Percentiles rank a stretch among this genome's conserved stretches.
Evolutionary conservation across 768 basidiomycete species (phyloP).

Genomic region (Suillus sp.): DNA sequence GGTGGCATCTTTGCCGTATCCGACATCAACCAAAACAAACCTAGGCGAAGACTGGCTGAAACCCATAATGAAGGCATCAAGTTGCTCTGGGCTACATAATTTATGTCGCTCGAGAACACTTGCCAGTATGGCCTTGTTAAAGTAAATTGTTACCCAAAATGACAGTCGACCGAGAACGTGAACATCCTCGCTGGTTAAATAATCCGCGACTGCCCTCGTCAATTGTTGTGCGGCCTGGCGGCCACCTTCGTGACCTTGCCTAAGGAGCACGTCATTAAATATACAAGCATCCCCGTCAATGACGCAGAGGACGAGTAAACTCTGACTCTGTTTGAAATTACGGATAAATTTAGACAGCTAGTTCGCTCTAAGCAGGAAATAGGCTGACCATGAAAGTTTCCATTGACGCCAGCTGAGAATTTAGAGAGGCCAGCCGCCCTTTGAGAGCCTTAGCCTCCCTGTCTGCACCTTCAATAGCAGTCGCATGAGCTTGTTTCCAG

Average conservation of each 20-base stretch:
- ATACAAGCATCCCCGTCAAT: conserved; percentile 73
- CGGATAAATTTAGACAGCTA: neutral
- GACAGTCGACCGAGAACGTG: conserved; percentile 65
- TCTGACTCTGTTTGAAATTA: conserved; percentile 48
- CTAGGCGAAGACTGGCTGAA: conserved; percentile 76
- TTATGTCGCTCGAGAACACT: conserved; percentile 52
- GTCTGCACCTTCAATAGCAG: conserved; percentile 61
- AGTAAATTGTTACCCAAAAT: conserved; percentile 76
- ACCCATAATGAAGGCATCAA: conserved; percentile 69
- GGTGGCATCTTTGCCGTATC: conserved; percentile 58
- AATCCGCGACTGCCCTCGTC: conserved; percentile 68
- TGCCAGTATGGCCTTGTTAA: conserved; percentile 60
- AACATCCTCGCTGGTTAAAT: conserved; percentile 62
- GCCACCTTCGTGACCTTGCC: conserved; percentile 68
- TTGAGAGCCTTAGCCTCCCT: conserved; percentile 68
- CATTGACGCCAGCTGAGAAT: conserved; percentile 61
- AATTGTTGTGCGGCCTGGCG: conserved; percentile 59
- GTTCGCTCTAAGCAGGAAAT: neutral
- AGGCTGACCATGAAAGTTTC: conserved; percentile 49
- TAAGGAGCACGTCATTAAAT: conserved; percentile 60
- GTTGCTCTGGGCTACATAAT: conserved; percentile 63
- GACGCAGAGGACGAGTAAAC: conserved; percentile 71
- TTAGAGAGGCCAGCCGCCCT: conserved; percentile 63
- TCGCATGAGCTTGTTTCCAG: conserved; percentile 72
- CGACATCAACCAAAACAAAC: conserved; percentile 71